phyloP scores from a whole-genome alignment of 176 grass and related monocot species.

The Eremochloa ophiuroides region DNA sequence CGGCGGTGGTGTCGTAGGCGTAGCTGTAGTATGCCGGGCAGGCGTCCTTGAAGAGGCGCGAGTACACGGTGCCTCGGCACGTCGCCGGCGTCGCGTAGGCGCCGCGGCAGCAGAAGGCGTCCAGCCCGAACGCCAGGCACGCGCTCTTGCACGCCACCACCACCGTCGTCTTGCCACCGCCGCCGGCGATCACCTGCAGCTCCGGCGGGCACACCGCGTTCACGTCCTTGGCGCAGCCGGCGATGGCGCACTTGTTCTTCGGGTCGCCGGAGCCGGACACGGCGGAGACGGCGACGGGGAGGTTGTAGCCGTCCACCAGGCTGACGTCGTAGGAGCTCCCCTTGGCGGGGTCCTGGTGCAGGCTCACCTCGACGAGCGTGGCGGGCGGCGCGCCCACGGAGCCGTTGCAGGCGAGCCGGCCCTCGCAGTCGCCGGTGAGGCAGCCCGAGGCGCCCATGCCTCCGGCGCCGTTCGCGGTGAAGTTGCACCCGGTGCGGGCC shows the following conservation, averaged over 20 bases:
- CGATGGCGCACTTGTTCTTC: conserved; percentile 40
- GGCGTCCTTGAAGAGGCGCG: conserved; percentile 66
- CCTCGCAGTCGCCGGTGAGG: conserved; percentile 71
- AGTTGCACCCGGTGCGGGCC: conserved; percentile 73
- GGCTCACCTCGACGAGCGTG: conserved; percentile 66
- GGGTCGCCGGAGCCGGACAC: not conserved
- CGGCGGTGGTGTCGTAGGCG: conserved; percentile 60
- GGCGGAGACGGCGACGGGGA: conserved; percentile 59
- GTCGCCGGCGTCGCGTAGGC: conserved; percentile 57
- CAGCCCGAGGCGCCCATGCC: not conserved
- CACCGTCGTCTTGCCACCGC: not conserved
- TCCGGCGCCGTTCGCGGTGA: conserved; percentile 14
- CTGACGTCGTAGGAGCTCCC: conserved; percentile 84
- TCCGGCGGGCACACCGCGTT: conserved; percentile 71
- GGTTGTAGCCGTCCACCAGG: conserved; percentile 90
- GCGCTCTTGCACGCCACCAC: conserved; percentile 82
- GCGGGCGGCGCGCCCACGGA: conserved; percentile 59
- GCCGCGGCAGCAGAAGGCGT: conserved; percentile 79
- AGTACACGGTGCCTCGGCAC: conserved; percentile 68
- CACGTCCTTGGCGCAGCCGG: conserved; percentile 52
- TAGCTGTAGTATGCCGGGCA: conserved; percentile 81
- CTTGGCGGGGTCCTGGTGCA: conserved; percentile 43
- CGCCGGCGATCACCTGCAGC: conserved; percentile 41
- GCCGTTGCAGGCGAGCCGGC: conserved; percentile 76
- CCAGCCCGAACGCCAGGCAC: conserved; percentile 69